A percentile compares a stretch with the other conserved stretches of the same genome.
Evolutionary conservation across 2,329 filamentous ascomycete genomes (phyloP).

Genomic region (Colletotrichum sidae): DNA sequence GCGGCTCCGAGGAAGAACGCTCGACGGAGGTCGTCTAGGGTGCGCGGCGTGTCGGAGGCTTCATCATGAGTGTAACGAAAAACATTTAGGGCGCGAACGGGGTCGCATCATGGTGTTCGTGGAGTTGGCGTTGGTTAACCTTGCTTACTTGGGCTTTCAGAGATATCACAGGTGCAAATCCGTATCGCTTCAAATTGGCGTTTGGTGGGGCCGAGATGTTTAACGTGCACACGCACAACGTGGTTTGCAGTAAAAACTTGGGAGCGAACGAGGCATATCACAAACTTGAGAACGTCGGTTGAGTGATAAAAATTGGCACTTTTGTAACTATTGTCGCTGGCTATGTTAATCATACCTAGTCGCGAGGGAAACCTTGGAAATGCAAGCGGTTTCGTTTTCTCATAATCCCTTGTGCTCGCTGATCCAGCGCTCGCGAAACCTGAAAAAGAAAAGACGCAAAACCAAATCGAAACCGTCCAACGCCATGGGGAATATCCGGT

Average conservation of each 20-base stretch:
- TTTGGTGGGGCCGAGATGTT: background rate
- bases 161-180: conserved; percentile 1
- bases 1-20: background rate
- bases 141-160: conserved; percentile 1
- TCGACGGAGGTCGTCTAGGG: conserved; percentile 26
- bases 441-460: conserved; percentile 9
- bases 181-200: too few species aligned
- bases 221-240: background rate
- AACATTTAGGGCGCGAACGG: background rate
- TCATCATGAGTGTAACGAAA: conserved; percentile 24
- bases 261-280: background rate
- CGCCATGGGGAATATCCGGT: conserved; percentile 32
- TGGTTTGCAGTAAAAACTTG: background rate
- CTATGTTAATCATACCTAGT: conserved; percentile 18
- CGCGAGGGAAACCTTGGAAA: conserved; percentile 14
- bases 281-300: background rate
- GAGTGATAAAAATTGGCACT: conserved; percentile 15
- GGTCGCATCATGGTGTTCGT: background rate
- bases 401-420: conserved; percentile 30
- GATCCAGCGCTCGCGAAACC: conserved; percentile 11
- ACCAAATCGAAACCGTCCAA: conserved; percentile 10
- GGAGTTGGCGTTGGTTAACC: conserved; percentile 30
- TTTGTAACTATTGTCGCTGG: conserved; percentile 23
- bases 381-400: conserved; percentile 31
- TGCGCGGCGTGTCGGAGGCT: conserved; percentile 9